Conservation (phyloP, 2,329 filamentous ascomycete species). For the Talaromyces piceae region DNA sequence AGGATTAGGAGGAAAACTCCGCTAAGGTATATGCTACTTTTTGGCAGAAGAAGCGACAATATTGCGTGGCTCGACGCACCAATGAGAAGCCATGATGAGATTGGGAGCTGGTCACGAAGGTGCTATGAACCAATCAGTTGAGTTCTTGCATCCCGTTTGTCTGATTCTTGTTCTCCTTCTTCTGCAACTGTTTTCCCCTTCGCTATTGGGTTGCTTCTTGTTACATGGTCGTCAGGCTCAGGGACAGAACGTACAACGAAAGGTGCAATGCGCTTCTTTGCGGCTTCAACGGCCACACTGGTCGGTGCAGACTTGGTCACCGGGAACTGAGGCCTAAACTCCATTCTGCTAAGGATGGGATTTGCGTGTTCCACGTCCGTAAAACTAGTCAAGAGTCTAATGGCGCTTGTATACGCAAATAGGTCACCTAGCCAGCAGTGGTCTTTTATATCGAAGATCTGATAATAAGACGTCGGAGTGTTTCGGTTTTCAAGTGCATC, state of each 20-base stretch:
- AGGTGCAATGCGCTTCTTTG: neutral
- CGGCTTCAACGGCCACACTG: neutral
- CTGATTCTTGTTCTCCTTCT: neutral
- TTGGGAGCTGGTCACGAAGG: slow-evolving; percentile 12
- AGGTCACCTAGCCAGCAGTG: too few species aligned
- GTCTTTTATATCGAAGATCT: too few species aligned
- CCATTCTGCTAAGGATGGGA: neutral
- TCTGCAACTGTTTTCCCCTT: too few species aligned
- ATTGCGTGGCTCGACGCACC: slow-evolving; percentile 11
- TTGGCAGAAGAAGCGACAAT: slow-evolving; percentile 3
- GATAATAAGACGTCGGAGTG: too few species aligned
- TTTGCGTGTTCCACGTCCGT: too few species aligned
- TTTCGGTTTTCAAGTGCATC: too few species aligned
- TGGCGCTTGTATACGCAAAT: too few species aligned
- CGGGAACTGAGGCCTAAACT: neutral
- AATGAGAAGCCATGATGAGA: slow-evolving; percentile 14
- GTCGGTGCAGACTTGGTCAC: neutral
- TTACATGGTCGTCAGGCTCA: neutral
- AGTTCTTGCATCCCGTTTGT: neutral
- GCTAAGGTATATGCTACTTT: slow-evolving; percentile 2
- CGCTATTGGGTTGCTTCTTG: too few species aligned
- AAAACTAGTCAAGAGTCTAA: too few species aligned
- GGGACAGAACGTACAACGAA: neutral
- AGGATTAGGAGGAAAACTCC: neutral
- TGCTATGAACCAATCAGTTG: slow-evolving; percentile 4